These are phyloP conservation scores for Papiliotrema nemorosa DNA, from an alignment of 1,284 basidiomycete genomes.

Conservation along the genomic window DNA sequence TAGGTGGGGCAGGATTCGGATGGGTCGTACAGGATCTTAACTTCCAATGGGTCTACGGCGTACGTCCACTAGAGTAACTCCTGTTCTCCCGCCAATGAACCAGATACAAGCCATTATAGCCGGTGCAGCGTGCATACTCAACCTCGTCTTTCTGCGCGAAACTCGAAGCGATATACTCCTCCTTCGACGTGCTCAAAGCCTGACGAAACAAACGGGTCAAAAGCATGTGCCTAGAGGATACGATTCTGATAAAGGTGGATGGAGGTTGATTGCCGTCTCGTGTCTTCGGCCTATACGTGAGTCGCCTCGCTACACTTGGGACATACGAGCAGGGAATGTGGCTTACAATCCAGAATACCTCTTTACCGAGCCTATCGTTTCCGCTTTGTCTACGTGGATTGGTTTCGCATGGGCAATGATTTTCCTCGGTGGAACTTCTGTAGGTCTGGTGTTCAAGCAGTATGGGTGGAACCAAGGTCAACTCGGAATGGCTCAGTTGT, in stretches of 20 bases:
- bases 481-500: conserved; percentile 32
- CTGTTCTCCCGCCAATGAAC: too few relatives aligned
- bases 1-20: conserved; percentile 24
- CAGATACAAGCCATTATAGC: conserved; percentile 30
- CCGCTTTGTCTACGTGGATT: conserved; percentile 50
- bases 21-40: conserved; percentile 30
- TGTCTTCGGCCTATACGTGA: conserved; percentile 41
- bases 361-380: conserved; percentile 51
- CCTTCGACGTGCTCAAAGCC: conserved; percentile 36
- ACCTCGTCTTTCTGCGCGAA: conserved; percentile 42
- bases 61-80: conserved; percentile 13
- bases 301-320: conserved; percentile 5
- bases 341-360: conserved; percentile 34
- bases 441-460: conserved; percentile 33
- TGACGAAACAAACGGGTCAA: conserved; percentile 46
- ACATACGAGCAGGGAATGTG: too few relatives aligned
- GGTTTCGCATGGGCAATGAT: conserved; percentile 47
- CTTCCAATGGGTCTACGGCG: conserved; percentile 40
- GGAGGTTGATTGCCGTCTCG: conserved; percentile 36
- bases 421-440: conserved; percentile 36
- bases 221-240: conserved; percentile 42
- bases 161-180: conserved; percentile 52
- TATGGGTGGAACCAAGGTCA: conserved; percentile 40
- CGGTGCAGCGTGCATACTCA: conserved; percentile 28
- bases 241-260: conserved; percentile 37